Evolutionary conservation across 1,284 basidiomycete genomes (phyloP), one percentile per base, ranked within the genome.

Genomic region (Anthracocystis panici-leucophaei): DNA sequence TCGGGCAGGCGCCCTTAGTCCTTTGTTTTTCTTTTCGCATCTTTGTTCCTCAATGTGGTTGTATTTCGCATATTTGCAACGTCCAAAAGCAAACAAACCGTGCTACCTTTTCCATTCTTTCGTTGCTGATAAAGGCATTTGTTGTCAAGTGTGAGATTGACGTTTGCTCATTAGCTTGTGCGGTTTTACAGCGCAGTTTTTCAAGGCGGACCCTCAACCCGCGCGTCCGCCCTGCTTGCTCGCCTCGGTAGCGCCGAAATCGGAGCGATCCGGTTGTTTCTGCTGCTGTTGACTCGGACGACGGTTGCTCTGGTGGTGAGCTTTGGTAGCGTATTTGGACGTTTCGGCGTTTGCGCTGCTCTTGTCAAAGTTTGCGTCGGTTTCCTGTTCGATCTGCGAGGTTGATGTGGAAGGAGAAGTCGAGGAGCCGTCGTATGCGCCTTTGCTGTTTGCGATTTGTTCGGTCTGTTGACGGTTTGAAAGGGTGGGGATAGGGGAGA

Each of bases 1-100:
- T 76, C 73, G 73, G 73, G 73, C 73, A 45, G 73, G 73, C 57
- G 73, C 73, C 68, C 73, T 71, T 72, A 76, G 73, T 71, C 67
- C 62, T 45, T 3, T 27, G 27, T 27, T 27, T 55, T 51, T 40
- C 10, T 11, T 33, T 21, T 35, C 56, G 53, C 67, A 61, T 75
- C 59, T 29, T 44, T 21, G 33, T 56, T 49, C 46, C 21, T n/a
- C 48, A 25, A 25, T 56, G 62, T 69, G 72, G 67, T 70, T 75
- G 63, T 64, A 64, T 57, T 75, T 76, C 62, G 73, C 73, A 76
- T 67, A 20, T 42, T 18, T 25, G 42, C 53, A 21, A 21, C 12
- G 33, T 44, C 18, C 41, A 42, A 33, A 18, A 51, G n/a, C n/a
- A 59, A 33, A 23, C 6, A 64, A 70, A 59, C 66, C 60, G 57